Conservation (phyloP, 495 filamentous ascomycete genomes). For the Hypoxylon subgilvum region DNA sequence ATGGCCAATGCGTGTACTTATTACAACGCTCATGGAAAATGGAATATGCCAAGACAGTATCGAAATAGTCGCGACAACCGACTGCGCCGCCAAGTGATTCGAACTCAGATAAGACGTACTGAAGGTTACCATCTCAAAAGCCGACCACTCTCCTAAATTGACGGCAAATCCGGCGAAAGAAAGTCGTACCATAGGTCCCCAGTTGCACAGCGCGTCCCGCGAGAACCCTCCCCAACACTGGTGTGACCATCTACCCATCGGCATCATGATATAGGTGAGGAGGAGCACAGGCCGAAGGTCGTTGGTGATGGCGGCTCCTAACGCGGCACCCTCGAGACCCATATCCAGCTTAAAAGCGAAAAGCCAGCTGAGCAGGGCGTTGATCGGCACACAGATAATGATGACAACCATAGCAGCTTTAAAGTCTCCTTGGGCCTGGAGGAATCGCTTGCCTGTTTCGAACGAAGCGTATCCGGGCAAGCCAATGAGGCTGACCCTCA, state of each 20-base stretch:
- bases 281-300: slow-evolving; percentile 60
- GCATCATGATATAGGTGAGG: slow-evolving; percentile 53
- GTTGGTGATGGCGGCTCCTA: slow-evolving; percentile 61
- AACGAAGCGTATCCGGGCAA: slow-evolving; percentile 74
- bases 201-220: slow-evolving; percentile 54
- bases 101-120: slow-evolving; percentile 55
- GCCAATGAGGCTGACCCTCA: slow-evolving; percentile 69
- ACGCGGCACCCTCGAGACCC: slow-evolving; percentile 66
- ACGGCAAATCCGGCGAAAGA: slow-evolving; percentile 64
- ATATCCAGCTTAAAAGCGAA: slow-evolving; percentile 68
- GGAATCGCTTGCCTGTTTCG: slow-evolving; percentile 73
- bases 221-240: slow-evolving; percentile 65
- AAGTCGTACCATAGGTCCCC: slow-evolving; percentile 63
- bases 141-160: slow-evolving; percentile 63
- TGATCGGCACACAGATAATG: slow-evolving; percentile 71
- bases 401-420: slow-evolving; percentile 70
- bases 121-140: slow-evolving; percentile 64
- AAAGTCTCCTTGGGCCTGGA: slow-evolving; percentile 78
- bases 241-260: slow-evolving; percentile 47
- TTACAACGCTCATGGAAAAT: slow-evolving; percentile 68
- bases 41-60: slow-evolving; percentile 70
- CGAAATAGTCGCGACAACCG: slow-evolving; percentile 65
- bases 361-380: slow-evolving; percentile 75
- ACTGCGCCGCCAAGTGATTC: slow-evolving; percentile 67
- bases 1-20: slow-evolving; percentile 68